Base-by-base conservation (phyloP, 176 grass and related monocot genomes). In the Juncus effusus region DNA sequence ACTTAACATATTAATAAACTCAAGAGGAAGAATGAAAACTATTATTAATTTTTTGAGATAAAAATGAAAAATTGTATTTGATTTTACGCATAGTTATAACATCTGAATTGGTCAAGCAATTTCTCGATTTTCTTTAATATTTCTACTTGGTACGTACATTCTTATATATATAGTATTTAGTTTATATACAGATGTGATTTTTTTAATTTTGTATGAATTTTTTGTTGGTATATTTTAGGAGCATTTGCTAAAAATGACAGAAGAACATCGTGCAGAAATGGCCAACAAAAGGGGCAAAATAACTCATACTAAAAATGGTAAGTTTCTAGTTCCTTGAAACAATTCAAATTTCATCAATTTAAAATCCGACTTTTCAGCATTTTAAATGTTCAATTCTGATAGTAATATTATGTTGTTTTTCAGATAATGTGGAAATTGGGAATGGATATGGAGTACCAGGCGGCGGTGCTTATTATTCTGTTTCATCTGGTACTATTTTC, bases 391-490 rank as follows among this genome's bases (percentile, higher is more conserved):
- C 0, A 5, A 47, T 47, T 13, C 19, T 28, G 0, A 3, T 69
- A 52, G 6, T 76, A 58, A 76, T 77, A 61, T 50, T 15, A 40
- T 13, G 56, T 57, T 56, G n/a, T 16, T 45, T 14, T 37, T 71
- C 74, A 99, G 94, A 83, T 35, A 89, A 99, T 56, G 63, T 70
- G 58, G 88, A 99, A 65, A 99, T 99, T 83, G 94, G 94, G 71
- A 99, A 99, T 87, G 94, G 94, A 70, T 99, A 93, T 80, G 94
- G 89, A 63, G 89, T 99, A 80, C 94, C 94, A 52, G 94, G 94
- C 69, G 94, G 88, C 0, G 69, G 94, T 87, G 88, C 88, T 79
- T 99, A 99, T 84, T 86, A 84, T 89, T 62, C 88, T 76, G 72
- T 74, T 12, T 56, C 67, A 35, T 62, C 86, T 75, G 52, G 93